Evolutionary conservation across 2,329 filamentous ascomycete species (phyloP).

Genomic region (Rutstroemia sydowiana): DNA sequence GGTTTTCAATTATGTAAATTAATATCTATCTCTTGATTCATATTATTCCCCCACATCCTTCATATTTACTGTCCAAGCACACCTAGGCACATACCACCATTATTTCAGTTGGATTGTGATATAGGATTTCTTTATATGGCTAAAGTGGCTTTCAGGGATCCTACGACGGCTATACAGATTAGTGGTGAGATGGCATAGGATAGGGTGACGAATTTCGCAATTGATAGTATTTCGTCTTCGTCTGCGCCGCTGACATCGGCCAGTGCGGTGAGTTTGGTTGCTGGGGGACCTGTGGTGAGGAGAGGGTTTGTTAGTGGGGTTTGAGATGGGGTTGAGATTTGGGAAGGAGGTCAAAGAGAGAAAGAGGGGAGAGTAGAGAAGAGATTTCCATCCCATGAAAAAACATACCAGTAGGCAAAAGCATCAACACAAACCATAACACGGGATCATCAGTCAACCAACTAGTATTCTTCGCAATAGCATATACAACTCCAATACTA

Average conservation of each 20-base stretch:
- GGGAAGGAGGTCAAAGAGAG: background rate
- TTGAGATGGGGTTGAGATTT: background rate
- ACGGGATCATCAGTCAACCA: conserved; percentile 51
- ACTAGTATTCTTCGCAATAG: conserved; percentile 43
- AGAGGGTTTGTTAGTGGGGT: too few relatives aligned
- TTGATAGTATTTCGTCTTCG: conserved; percentile 35
- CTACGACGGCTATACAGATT: conserved; percentile 33
- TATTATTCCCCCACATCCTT: too few relatives aligned
- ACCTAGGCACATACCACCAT: too few relatives aligned
- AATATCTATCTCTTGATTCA: too few relatives aligned
- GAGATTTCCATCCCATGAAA: too few relatives aligned
- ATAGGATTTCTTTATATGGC: too few relatives aligned
- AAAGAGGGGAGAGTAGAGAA: background rate
- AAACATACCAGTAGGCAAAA: conserved; percentile 35
- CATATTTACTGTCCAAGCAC: too few relatives aligned
- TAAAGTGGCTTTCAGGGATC: conserved; percentile 29
- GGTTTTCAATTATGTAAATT: too few relatives aligned
- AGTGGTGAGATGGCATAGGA: conserved; percentile 33
- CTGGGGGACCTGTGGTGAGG: conserved; percentile 32
- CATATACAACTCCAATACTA: conserved; percentile 48
- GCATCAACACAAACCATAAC: conserved; percentile 53
- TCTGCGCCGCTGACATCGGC: conserved; percentile 36
- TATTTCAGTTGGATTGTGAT: too few relatives aligned
- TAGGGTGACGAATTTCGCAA: conserved; percentile 39
- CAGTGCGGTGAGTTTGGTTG: conserved; percentile 41